Evolutionary conservation across 2,329 filamentous ascomycete genomes (phyloP).

Genomic region (Ophiostoma australiae): DNA sequence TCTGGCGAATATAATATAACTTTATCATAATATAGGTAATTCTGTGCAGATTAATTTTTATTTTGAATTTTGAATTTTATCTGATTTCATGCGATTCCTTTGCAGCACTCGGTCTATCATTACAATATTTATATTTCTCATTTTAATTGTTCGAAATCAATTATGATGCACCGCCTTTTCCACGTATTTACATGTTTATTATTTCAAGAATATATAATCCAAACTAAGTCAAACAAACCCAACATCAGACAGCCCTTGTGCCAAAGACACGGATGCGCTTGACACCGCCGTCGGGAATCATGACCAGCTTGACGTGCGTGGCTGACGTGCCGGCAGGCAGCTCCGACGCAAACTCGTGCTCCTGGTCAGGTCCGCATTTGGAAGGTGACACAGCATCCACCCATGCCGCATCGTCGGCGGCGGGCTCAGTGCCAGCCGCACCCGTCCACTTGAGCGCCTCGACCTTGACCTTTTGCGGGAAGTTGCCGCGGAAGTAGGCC

Average conservation of each 20-base stretch:
- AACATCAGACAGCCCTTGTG: conserved; percentile 42
- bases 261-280: conserved; percentile 79
- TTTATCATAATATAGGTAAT: too few relatives aligned
- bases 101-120: not conserved
- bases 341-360: conserved; percentile 60
- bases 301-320: conserved; percentile 83
- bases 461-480: conserved; percentile 69
- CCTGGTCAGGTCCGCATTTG: conserved; percentile 66
- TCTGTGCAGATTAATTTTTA: too few relatives aligned
- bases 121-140: not conserved
- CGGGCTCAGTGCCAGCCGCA: conserved; percentile 52
- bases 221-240: not conserved
- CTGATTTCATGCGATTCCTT: too few relatives aligned
- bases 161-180: too few relatives aligned
- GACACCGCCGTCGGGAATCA: conserved; percentile 89
- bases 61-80: too few relatives aligned
- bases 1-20: too few relatives aligned
- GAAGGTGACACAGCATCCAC: conserved; percentile 59
- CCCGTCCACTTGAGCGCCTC: conserved; percentile 55
- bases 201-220: not conserved
- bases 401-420: conserved; percentile 57
- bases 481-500: conserved; percentile 79
- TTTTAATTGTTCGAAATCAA: not conserved
- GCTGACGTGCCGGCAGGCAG: conserved; percentile 54
- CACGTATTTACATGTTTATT: too few relatives aligned